Evolutionary conservation across 164 flowering plant genomes (phyloP).

Genomic region (Buxus sempervirens): DNA sequence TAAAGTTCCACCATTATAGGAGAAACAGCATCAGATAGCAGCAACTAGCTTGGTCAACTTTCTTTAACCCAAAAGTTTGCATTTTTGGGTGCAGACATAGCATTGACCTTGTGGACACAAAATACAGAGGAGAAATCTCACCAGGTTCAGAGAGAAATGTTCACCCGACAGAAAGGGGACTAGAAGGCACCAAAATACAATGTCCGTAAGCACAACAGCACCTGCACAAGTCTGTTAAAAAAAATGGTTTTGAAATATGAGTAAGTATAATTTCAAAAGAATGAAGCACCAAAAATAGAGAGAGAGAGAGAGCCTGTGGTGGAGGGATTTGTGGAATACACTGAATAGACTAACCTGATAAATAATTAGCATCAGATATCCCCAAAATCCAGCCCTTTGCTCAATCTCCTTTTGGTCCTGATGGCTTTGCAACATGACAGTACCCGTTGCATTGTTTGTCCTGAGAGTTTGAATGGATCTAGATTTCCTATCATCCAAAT

Average conservation of each 20-base stretch:
- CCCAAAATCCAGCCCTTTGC: constrained; percentile 50
- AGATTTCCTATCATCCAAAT: constrained; percentile 21
- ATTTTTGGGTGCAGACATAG: neutral
- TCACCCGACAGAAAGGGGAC: constrained; percentile 53
- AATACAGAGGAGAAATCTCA: constrained; percentile 14
- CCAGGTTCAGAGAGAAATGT: constrained; percentile 45
- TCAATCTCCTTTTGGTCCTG: constrained; percentile 25
- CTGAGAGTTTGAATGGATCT: constrained; percentile 9
- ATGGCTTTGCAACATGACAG: constrained; percentile 31
- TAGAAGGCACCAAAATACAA: constrained; percentile 77
- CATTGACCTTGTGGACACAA: neutral
- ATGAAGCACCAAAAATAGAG: neutral
- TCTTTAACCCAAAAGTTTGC: neutral
- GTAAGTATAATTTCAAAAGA: neutral
- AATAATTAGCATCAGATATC: constrained; percentile 44
- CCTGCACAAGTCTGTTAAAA: constrained; percentile 71
- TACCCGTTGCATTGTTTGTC: constrained; percentile 17
- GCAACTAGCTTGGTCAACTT: too few relatives aligned
- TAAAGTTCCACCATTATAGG: too few relatives aligned
- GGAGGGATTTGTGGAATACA: neutral
- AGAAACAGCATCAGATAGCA: too few relatives aligned
- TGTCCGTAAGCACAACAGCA: constrained; percentile 75
- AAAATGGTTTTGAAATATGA: neutral
- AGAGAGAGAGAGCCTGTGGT: too few relatives aligned
- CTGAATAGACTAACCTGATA: constrained; percentile 41